Conservation (phyloP, 2,329 filamentous ascomycete species). For the Dothistroma pini region DNA sequence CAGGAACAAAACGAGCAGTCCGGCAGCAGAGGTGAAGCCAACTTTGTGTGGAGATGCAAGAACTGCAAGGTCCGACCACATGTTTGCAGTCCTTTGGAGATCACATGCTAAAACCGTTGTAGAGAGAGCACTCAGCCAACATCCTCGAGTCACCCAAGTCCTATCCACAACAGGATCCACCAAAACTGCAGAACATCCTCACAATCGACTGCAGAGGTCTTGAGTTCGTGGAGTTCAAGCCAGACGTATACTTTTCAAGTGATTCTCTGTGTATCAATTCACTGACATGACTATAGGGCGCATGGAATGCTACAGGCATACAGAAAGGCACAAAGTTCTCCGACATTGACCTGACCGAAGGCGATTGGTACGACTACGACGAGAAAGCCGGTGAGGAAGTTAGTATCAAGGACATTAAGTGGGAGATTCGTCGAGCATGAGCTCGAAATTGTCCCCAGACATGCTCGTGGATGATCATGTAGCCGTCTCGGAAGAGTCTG, state of each 20-base stretch:
- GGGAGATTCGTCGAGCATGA: conserved; percentile 75
- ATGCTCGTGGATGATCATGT: neutral
- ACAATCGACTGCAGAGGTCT: conserved; percentile 92
- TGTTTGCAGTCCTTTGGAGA: neutral
- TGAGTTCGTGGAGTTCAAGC: conserved; percentile 85
- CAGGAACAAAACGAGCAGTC: conserved; percentile 89
- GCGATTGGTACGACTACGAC: conserved; percentile 98
- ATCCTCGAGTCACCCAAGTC: conserved; percentile 70
- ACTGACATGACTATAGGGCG: conserved; percentile 56
- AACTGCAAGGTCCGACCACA: conserved; percentile 73
- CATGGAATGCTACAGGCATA: conserved; percentile 79
- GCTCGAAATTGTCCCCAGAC: neutral
- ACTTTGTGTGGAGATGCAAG: conserved; percentile 99
- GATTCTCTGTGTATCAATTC: neutral
- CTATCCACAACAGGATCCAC: conserved; percentile 68
- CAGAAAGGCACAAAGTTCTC: conserved; percentile 81
- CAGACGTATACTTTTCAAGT: conserved; percentile 61
- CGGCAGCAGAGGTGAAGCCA: conserved; percentile 90
- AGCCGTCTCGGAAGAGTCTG: neutral
- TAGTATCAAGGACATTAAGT: conserved; percentile 83
- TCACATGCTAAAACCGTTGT: neutral
- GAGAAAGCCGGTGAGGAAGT: conserved; percentile 91
- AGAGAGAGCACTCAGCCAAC: conserved; percentile 82
- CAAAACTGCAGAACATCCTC: conserved; percentile 74
- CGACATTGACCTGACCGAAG: conserved; percentile 76